Evolutionary conservation across 1,284 basidiomycete species (phyloP), one percentile per base, ranked within the genome.

Genomic region (Naganishia albida): DNA sequence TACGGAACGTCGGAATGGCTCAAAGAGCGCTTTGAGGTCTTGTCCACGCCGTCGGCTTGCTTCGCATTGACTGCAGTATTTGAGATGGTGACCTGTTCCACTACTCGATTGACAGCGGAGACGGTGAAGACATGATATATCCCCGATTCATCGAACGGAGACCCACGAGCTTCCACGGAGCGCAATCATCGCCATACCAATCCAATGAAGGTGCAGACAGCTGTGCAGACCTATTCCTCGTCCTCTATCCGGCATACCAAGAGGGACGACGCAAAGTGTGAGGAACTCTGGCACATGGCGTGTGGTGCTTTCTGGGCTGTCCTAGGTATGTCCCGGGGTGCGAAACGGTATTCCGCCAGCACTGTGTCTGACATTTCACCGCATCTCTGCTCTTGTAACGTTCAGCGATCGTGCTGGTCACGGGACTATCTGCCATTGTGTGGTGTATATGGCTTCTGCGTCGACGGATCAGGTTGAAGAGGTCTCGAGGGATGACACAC

Each of bases 291-390:
- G 34, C 38, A 54, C 52, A 54, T 54, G 52, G 26, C 40, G 15
- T 54, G 52, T 25, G 52, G 38, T 18, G 52, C 52, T 23, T 54
- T 54, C 39, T 54, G 52, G 52, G 40, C 52, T 42, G 52, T 39
- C n/a, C 40, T 54, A 39, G 52, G 52, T 42, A 42, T 10, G 52
- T 25, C 7, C 16, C 13, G 40, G 18, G 25, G 39, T 7, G n/a
- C 6, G n/a, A 15, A 6, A 18, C 6, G 16, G 16, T 4, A 7
- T 43, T 6, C 6, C 13, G 13, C n/a, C 4, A 43, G 42, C 42
- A 43, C 6, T 20, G 42, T 3, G 13, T 7, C 42, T 43, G 42
- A 43, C 42, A 10, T 43, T 6, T 15, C 13, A 18, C 16, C 13
- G 13, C 16, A 4, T 43, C 42, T 18, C n/a, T 20, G 42, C 3